phyloP scores from a whole-genome alignment of 1,284 basidiomycete genomes.

The Puccinia hordei region DNA sequence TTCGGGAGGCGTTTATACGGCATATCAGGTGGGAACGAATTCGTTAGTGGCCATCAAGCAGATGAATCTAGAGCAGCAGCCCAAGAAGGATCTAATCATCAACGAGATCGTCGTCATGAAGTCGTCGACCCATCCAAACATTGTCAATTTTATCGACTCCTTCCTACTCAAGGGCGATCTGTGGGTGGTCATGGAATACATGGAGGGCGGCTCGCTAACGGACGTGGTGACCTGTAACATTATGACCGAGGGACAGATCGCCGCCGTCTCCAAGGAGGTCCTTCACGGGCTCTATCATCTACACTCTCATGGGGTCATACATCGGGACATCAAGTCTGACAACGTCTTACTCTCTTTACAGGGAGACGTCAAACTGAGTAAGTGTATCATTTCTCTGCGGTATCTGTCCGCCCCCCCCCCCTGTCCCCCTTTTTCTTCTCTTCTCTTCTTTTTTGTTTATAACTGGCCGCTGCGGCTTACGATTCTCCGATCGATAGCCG shows the following conservation, averaged over 20 bases:
- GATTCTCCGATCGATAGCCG: slow-evolving; percentile 70
- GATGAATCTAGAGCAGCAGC: slow-evolving; percentile 99
- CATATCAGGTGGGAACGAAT: slow-evolving; percentile 92
- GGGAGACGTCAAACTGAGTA: slow-evolving; percentile 96
- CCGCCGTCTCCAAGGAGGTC: slow-evolving; percentile 86
- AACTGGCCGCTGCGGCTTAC: slow-evolving; percentile 13
- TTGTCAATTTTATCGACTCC: slow-evolving; percentile 99
- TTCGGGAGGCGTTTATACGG: slow-evolving; percentile 96
- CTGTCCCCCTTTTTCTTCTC: no score
- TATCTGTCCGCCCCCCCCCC: slow-evolving; percentile 12
- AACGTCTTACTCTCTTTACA: slow-evolving; percentile 88
- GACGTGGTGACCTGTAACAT: slow-evolving; percentile 96
- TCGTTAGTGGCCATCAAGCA: slow-evolving; percentile 97
- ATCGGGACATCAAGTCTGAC: slow-evolving; percentile 97
- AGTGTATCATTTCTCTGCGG: slow-evolving; percentile 57
- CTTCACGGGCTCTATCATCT: slow-evolving; percentile 87
- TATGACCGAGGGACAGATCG: slow-evolving; percentile 91
- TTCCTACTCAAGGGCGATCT: slow-evolving; percentile 96
- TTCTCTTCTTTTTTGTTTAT: slow-evolving; percentile 7
- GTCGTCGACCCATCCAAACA: slow-evolving; percentile 90
- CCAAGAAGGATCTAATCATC: slow-evolving; percentile 99
- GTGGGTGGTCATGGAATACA: slow-evolving; percentile 99
- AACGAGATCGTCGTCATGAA: slow-evolving; percentile 99
- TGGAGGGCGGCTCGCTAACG: slow-evolving; percentile 87
- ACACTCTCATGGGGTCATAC: slow-evolving; percentile 91